phyloP scores from a whole-genome alignment of 768 basidiomycete species.

The Hericium erinaceus region DNA sequence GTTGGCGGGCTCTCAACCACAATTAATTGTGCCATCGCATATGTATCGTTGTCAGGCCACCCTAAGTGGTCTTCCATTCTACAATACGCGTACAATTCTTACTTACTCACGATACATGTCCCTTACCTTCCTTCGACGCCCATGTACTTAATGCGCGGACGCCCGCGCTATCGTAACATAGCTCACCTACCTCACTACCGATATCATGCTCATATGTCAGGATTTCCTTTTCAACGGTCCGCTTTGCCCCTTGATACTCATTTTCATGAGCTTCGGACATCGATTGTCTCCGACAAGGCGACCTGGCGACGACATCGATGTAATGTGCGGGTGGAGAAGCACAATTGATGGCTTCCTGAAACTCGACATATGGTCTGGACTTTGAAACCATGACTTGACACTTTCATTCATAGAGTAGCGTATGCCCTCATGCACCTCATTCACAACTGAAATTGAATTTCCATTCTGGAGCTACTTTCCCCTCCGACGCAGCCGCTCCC shows the following conservation, averaged over 20 bases:
- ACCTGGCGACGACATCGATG: too few species aligned
- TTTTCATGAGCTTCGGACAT: too few species aligned
- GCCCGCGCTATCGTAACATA: not conserved
- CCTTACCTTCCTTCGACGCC: not conserved
- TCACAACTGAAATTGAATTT: too few species aligned
- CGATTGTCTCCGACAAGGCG: too few species aligned
- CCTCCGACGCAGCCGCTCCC: conserved; percentile 1
- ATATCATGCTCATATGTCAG: too few species aligned
- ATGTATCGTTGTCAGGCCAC: not conserved
- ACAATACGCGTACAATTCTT: not conserved
- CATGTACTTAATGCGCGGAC: not conserved
- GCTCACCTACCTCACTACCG: not conserved
- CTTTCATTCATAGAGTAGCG: not conserved
- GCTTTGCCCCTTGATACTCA: too few species aligned
- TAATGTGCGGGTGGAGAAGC: too few species aligned
- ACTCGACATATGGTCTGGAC: not conserved
- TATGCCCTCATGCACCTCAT: not conserved
- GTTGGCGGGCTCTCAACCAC: not conserved
- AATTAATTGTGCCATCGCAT: not conserved
- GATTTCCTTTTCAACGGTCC: too few species aligned
- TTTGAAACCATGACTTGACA: not conserved
- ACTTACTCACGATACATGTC: not conserved
- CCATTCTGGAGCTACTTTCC: not conserved
- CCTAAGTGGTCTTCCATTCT: not conserved
- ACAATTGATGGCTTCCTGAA: too few species aligned